Base-by-base conservation (phyloP, 352 stramenopile genomes). In the Phytopythium kandeliae region DNA sequence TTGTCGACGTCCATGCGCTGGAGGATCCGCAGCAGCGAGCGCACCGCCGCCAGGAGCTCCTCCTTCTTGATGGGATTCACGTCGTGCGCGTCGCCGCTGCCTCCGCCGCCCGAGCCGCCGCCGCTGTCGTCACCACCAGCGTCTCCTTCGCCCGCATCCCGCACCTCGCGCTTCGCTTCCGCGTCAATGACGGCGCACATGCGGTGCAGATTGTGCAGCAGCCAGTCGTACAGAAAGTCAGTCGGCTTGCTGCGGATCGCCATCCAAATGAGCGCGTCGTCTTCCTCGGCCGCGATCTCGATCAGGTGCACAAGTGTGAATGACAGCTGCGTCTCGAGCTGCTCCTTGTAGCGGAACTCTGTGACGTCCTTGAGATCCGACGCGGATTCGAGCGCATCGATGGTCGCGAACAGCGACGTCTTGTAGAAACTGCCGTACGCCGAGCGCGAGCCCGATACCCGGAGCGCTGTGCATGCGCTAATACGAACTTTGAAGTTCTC, bases 401-500 rank as follows among this genome's bases (percentile, higher is more conserved):
- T 64, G 12, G 73, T 86, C 15, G 79, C 74, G 35, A 60, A 60
- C 51, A 95, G 57, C 6, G 81, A 79, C 9, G 60, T 67, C 36
- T 74, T 58, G 58, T 84, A 95, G 51, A 92, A 90, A 19, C 69
- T 69, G 9, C 84, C 84, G 51, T 90, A 92, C 6, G 78, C 69
- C 30, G 65, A 83, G 8, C 84, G 77, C 1, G 71, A 78, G 35
- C 78, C 58, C 0, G 81, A 89, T 0, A 95, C 80, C 1, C 84
- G 79, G 12, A 95, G 51, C 10, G 84, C 84, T 48, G 78, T 90
- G 12, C 78, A 78, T 5, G 84, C 83, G 56, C 79, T 92, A 43
- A 95, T 95, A 3, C 84, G 84, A 7, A 95, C 84, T 46, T 95
- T 95, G 54, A 95, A 95, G 55, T 95, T 95, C 46, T 95, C 84